Evolutionary conservation across 1,284 basidiomycete genomes (phyloP), one percentile per base, ranked within the genome.

Genomic region (Wallemia ichthyophaga): DNA sequence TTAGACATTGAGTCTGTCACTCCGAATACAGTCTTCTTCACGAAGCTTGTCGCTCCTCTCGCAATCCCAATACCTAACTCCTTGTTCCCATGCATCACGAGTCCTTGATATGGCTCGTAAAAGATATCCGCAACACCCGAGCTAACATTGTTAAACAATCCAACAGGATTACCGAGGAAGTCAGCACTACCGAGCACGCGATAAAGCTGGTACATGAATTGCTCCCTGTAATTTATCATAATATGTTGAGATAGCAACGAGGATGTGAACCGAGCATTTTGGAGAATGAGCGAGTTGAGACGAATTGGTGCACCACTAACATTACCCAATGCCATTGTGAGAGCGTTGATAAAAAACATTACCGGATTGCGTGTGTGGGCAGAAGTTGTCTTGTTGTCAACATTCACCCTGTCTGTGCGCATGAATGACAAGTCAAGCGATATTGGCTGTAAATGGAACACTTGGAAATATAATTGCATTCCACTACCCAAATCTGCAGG

Each of bases 71-170:
- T 80, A 1, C 94, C 94, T 21, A 99, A 73, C 65, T 98, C 94
- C 66, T 81, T 82, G 70, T 94, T 91, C 19, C 94, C 94, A 66
- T 94, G 89, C 79, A 95, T 87, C 60, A 99, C 84, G 31, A 92
- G 84, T 32, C 92, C 92, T 62, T 94, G 84, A 74, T 92, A 96
- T 9, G 94, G 94, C 70, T 96, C 94, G 67, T 98, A 96, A 74
- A 98, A 98, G 64, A 98, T 91, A 69, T 98, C 94, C 57, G 85
- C 84, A 7, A 98, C 87, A n/a, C 94, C 94, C 25, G 89, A 95
- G 67, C 87, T 92, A 67, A 99, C 91, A 67, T 96, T 98, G 62
- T 86, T 95, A 75, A 99, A 98, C 58, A 99, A 75, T 15, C 92
- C 92, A 27, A 96, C 88, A 2, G 92, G 92, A 63, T 73, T 73